Base-by-base conservation (phyloP, 345 rosid genomes). In the Camelina neglecta region DNA sequence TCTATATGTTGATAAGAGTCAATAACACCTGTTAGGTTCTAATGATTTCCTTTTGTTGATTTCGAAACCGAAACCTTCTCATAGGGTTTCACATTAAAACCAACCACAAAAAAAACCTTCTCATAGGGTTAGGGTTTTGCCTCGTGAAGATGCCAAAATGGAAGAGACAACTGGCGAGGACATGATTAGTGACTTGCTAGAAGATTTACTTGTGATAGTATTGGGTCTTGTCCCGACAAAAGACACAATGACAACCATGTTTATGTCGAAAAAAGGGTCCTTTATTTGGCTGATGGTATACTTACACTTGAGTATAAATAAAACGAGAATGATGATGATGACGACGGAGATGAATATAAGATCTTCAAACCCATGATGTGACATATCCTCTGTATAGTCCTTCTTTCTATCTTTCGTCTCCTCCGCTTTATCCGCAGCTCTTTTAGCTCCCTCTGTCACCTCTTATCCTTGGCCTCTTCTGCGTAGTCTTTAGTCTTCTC, bases 361-460 rank as follows among this genome's bases (percentile, higher is more conserved):
- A 26, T 26, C 31, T 26, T 26, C 5, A 26, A 73, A 29, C 42
- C 77, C 78, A 59, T 78, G 78, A 4, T 26, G 31, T 20, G 74
- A 50, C 65, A 67, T 78, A 66, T 67, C 78, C 2, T 42, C 74
- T 35, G 81, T 71, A 6, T 75, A 26, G 31, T 26, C 74, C 26
- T 75, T 68, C 3, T 69, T 57, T 53, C 12, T 75, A 4, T 75
- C 69, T 53, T 69, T 75, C 0, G 74, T 44, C 64, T 75, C 80
- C 0, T 69, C n/a, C 0, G 75, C 80, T 44, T 45, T 62, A 35
- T 76, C 80, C n/a, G 70, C 70, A 3, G 70, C 70, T 35, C 4
- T 61, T 11, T 18, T 76, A 0, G 65, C 80, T 76, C 75, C 80
- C 62, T 69, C 75, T 1, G 54, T 69, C 50, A 69, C 75, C 26